Evolutionary conservation across 2,329 filamentous ascomycete genomes (phyloP).

Genomic region (Huntiella abstrusa): DNA sequence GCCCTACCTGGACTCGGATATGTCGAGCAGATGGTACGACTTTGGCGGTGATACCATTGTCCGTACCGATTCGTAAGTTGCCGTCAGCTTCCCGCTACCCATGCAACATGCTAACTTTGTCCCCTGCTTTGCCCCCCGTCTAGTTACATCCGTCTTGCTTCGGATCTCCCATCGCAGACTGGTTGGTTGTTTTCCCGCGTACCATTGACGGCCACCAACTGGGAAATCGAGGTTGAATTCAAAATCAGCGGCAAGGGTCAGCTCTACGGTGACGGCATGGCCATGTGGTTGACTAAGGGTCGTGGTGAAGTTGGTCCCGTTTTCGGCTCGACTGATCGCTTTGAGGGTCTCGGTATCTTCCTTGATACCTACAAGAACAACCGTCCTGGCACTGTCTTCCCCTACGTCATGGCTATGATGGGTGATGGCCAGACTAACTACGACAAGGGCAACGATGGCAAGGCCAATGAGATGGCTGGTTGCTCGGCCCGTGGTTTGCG

Average conservation of each 20-base stretch:
- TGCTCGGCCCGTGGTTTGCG: constrained; percentile 89
- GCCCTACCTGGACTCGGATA: constrained; percentile 94
- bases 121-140: neutral
- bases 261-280: constrained; percentile 89
- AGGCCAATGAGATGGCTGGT: constrained; percentile 77
- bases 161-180: constrained; percentile 73
- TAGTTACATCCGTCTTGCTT: constrained; percentile 82
- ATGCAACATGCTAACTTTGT: neutral
- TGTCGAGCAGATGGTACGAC: constrained; percentile 98
- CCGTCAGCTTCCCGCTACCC: neutral
- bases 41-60: constrained; percentile 92
- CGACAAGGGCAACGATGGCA: constrained; percentile 88
- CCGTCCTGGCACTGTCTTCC: constrained; percentile 83
- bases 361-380: constrained; percentile 99
- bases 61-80: constrained; percentile 42
- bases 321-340: constrained; percentile 73
- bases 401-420: constrained; percentile 96
- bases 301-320: constrained; percentile 64
- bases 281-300: constrained; percentile 94
- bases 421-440: constrained; percentile 80
- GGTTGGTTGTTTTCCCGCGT: constrained; percentile 92
- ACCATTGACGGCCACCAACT: constrained; percentile 91
- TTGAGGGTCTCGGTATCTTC: constrained; percentile 88
- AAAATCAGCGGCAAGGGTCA: constrained; percentile 77
- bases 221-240: constrained; percentile 95